A percentile compares a stretch with the other conserved stretches of the same genome.
These are phyloP conservation scores for Chlamydomonas schloesseri DNA, from an alignment of 139 green algal genomes.

Conservation along the genomic window DNA sequence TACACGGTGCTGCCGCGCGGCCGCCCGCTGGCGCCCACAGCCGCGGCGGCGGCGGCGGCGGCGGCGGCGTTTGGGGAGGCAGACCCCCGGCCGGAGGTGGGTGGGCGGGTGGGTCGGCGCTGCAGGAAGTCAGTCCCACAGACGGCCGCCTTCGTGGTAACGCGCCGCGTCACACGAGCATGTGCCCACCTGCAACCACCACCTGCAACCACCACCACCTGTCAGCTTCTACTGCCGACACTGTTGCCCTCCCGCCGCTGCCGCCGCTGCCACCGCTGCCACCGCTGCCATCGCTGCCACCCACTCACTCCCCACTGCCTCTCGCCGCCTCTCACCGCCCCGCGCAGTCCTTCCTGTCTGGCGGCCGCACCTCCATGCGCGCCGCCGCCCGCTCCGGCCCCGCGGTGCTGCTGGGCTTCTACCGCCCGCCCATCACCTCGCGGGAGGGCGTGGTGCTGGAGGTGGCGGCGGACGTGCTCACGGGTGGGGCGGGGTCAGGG, in stretches of 20 bases:
- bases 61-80: not conserved
- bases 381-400: conserved; percentile 63
- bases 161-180: no score
- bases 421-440: conserved; percentile 66
- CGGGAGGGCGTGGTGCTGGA: conserved; percentile 52
- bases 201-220: no score
- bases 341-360: conserved; percentile 13
- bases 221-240: no score
- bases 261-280: not conserved
- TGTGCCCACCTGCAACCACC: no score
- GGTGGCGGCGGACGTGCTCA: conserved; percentile 66
- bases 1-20: conserved; percentile 24
- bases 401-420: conserved; percentile 73
- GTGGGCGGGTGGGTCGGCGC: not conserved
- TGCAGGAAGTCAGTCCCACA: not conserved
- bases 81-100: not conserved
- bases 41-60: not conserved
- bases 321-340: not conserved
- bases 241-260: not conserved
- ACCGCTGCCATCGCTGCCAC: no score
- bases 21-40: not conserved
- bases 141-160: no score
- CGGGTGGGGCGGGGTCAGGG: conserved; percentile 8
- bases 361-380: conserved; percentile 1
- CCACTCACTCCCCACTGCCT: not conserved